A percentile compares a stretch with the other conserved stretches of the same genome.
These are phyloP conservation scores for Pichia cactophila DNA, from an alignment of 1,139 yeast species.

Conservation along the genomic window DNA sequence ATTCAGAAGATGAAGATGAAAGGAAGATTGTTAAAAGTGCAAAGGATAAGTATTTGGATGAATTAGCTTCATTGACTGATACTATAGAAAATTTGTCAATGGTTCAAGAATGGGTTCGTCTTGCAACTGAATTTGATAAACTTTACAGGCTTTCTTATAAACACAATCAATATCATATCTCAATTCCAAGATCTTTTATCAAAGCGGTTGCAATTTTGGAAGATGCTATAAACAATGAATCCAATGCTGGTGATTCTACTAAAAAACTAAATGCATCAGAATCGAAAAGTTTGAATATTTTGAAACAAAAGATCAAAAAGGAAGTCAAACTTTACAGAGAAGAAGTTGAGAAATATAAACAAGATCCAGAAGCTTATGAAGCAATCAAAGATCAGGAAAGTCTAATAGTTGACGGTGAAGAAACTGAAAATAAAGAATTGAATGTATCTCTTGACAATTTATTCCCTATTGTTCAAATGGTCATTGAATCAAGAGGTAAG, in stretches of 20 bases:
- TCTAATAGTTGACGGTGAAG: slow-evolving; percentile 16
- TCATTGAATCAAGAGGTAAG: slow-evolving; percentile 91
- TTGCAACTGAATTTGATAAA: slow-evolving; percentile 72
- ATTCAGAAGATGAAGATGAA: slow-evolving; percentile 48
- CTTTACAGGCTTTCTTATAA: slow-evolving; percentile 59
- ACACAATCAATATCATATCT: slow-evolving; percentile 66
- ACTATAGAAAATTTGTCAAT: slow-evolving; percentile 62
- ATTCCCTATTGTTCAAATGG: slow-evolving; percentile 64
- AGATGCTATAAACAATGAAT: slow-evolving; percentile 56
- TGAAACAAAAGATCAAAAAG: slow-evolving; percentile 84
- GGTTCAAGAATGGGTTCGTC: slow-evolving; percentile 74
- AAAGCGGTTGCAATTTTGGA: slow-evolving; percentile 67
- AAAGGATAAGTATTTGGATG: slow-evolving; percentile 86
- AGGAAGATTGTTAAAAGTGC: slow-evolving; percentile 89
- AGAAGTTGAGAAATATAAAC: slow-evolving; percentile 53
- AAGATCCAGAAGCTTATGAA: slow-evolving; percentile 69
- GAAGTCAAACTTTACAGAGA: slow-evolving; percentile 59
- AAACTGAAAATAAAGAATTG: slow-evolving; percentile 30
- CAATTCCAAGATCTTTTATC: slow-evolving; percentile 66
- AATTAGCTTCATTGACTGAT: slow-evolving; percentile 62
- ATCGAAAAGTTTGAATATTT: slow-evolving; percentile 80
- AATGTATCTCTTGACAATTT: slow-evolving; percentile 31
- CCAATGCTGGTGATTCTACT: slow-evolving; percentile 37
- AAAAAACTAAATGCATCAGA: slow-evolving; percentile 78
- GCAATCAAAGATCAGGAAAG: slow-evolving; percentile 27